A percentile compares a stretch with the other conserved stretches of the same genome.
These are phyloP conservation scores for Termitomyces sp. DNA, from an alignment of 768 basidiomycete species.

Conservation along the genomic window DNA sequence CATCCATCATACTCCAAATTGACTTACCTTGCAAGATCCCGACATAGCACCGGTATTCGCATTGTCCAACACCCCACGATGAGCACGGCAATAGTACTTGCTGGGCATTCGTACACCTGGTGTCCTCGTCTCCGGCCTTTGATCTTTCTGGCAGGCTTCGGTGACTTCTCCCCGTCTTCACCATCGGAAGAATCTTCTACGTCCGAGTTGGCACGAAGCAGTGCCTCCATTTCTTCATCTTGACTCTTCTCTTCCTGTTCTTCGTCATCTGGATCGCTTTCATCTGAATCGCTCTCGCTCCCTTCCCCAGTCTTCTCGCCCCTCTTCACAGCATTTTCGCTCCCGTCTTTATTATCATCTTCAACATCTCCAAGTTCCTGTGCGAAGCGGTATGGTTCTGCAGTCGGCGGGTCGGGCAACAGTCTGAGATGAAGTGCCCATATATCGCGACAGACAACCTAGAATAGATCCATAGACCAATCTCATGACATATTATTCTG, in stretches of 20 bases:
- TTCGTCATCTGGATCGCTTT: conserved; percentile 1
- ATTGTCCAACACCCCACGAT: conserved; percentile 76
- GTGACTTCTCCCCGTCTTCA: conserved; percentile 7
- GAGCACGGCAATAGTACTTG: conserved; percentile 58
- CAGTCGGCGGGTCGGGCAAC: conserved; percentile 50
- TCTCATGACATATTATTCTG: conserved; percentile 2
- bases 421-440: conserved; percentile 73
- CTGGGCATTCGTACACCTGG: conserved; percentile 29
- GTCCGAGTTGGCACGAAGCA: conserved; percentile 39
- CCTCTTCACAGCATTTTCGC: background rate
- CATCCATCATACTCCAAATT: background rate
- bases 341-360: conserved; percentile 3
- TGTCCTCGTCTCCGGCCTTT: conserved; percentile 14
- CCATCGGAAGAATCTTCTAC: conserved; percentile 26
- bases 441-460: conserved; percentile 75
- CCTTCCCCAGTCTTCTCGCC: conserved; percentile 10
- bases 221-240: conserved; percentile 34
- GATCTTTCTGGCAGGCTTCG: conserved; percentile 10
- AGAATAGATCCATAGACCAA: background rate
- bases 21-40: conserved; percentile 67
- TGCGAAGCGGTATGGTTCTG: conserved; percentile 52
- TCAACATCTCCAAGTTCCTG: conserved; percentile 22
- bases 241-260: conserved; percentile 6
- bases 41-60: conserved; percentile 68
- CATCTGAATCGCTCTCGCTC: conserved; percentile 9